These are phyloP conservation scores for Gleditsia sinensis DNA, from an alignment of 306 rosid species.

Conservation along the genomic window DNA sequence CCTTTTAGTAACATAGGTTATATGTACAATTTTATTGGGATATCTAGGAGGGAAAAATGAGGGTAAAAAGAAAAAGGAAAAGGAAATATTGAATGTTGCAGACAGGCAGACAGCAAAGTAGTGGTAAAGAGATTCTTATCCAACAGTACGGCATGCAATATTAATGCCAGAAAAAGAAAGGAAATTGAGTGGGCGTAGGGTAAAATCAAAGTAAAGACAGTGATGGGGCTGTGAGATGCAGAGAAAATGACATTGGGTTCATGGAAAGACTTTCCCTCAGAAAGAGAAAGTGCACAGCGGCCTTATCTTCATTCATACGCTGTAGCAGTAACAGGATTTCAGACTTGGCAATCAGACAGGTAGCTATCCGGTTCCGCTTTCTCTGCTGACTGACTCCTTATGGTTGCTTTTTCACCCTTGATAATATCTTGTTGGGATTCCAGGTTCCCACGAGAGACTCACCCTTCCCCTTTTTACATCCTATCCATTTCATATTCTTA, in stretches of 20 bases:
- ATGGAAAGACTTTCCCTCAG: constrained; percentile 36
- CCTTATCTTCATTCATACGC: constrained; percentile 50
- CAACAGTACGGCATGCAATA: constrained; percentile 45
- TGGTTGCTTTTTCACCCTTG: constrained; percentile 26
- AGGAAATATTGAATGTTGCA: constrained; percentile 11
- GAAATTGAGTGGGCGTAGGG: constrained; percentile 11
- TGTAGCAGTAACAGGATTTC: constrained; percentile 35
- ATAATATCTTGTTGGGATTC: constrained; percentile 35
- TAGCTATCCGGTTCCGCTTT: constrained; percentile 58
- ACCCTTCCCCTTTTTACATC: constrained; percentile 16
- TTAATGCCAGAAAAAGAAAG: constrained; percentile 1
- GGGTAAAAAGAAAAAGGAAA: background rate
- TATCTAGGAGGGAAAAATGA: background rate
- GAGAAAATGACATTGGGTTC: constrained; percentile 42
- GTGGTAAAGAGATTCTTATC: constrained; percentile 35
- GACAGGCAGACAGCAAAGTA: constrained; percentile 16
- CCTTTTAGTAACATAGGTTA: background rate
- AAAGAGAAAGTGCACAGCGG: constrained; percentile 49
- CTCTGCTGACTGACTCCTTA: constrained; percentile 44
- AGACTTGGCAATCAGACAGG: constrained; percentile 36
- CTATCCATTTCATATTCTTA: background rate
- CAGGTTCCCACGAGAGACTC: background rate
- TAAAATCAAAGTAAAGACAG: constrained; percentile 40
- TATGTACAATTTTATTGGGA: background rate
- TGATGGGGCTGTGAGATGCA: constrained; percentile 31